Evolutionary conservation across 2,329 filamentous ascomycete genomes (phyloP), one percentile per base, ranked within the genome.

Genomic region (Neopestalotiopsis sp.): DNA sequence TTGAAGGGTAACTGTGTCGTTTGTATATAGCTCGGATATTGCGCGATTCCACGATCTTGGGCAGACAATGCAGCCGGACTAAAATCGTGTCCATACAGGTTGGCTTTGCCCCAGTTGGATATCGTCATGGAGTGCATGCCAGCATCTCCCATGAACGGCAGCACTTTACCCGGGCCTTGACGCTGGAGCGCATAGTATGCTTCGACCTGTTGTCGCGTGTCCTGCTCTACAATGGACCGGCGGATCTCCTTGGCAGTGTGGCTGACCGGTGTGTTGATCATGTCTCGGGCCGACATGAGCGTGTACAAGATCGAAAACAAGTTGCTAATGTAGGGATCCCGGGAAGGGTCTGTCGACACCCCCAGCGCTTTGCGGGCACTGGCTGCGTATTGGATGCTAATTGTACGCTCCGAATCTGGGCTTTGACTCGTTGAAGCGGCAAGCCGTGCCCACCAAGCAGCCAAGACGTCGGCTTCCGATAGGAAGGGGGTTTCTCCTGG

Each of bases 31-130:
- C 32, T 40, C 9, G 61, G 61, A 14, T 45, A 45, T 30, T 38
- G 32, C 32, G 13, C 34, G 14, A n/a, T 28, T 30, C n/a, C 61
- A 71, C 65, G n/a, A 4, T 71, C 70, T 0, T 70, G 71, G 1
- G 58, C 53, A 10, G 40, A 67, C 14, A 78, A 32, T 10, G 77
- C 73, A 1, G 78, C 79, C 1, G 74, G 68, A 3, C 76, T 75
- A 63, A 85, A 84, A 72, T 85, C 81, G 6, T 71, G 67, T 1
- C 78, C 72, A 58, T 78, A 80, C 28, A 84, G 73, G 49, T 77
- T 73, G 7, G 75, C 79, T 58, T 78, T 78, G 5, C 77, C 74
- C 80, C 81, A 83, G 70, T 85, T 85, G 9, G 76, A 80, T 45
- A 80, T 76, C 2, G 72, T 68, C n/a, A 85, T 66, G 7, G 84